Base-by-base conservation (phyloP, 2,329 filamentous ascomycete species). In the Orbilia oligospora region DNA sequence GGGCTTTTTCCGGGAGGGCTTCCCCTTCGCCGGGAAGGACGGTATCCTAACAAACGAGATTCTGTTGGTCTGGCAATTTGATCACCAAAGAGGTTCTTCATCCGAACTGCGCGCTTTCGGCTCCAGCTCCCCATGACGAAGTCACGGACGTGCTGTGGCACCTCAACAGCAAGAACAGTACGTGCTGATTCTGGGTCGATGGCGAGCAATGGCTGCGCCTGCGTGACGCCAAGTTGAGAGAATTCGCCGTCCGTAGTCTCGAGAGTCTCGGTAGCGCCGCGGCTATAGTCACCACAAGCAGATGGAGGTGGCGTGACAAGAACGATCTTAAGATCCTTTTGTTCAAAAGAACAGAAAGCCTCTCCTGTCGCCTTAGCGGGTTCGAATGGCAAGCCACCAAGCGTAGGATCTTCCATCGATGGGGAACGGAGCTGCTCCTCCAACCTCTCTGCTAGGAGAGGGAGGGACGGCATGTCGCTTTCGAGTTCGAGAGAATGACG, bases 71-170 rank as follows among this genome's bases (percentile, higher is more conserved):
- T 71, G 14, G 67, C 73, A 10, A 77, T 71, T 41, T 77, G 73
- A 22, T 77, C 73, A 5, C 73, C 73, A 20, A 67, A 71, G 49
- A 77, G 67, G 27, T 77, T 77, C 67, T 77, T 67, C 73, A 77
- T 77, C 6, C 73, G 73, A 5, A 77, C 73, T 14, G 73, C 73
- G 10, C 73, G 67, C 53, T 77, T 77, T 51, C 55, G 71, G 61
- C 73, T 77, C 73, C 73, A 77, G 67, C 73, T 77, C 46, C 73
- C 73, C 73, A 77, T 77, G 36, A 77, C 73, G 36, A 77, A 77
- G 36, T 77, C 73, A 22, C 68, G 67, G 73, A 77, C 73, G 33
- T 77, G 73, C 55, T 71, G 73, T 20, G 73, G 73, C 6, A 77
- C 73, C 20, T 77, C 73, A 12, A 77, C 63, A 30, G 73, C 73